Conservation (phyloP, 169 alveolate species). For the Prorocentrum cordatum region DNA sequence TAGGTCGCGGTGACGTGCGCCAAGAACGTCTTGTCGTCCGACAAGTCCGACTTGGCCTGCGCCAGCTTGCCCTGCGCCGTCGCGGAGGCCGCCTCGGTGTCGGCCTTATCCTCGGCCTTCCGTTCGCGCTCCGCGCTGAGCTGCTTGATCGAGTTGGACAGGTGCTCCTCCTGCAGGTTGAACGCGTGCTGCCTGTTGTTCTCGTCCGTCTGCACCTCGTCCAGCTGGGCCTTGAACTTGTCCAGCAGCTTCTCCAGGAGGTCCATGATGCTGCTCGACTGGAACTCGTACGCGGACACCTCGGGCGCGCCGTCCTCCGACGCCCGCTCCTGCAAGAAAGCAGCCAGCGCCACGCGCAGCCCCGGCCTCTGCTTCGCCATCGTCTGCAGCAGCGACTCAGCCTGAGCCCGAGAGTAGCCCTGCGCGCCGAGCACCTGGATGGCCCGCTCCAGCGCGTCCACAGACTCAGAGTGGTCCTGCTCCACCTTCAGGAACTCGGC, state of each 20-base stretch:
- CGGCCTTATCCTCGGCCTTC: neutral
- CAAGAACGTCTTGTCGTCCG: neutral
- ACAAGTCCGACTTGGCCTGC: neutral
- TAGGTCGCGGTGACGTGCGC: neutral
- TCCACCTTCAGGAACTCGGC: neutral
- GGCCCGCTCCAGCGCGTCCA: neutral
- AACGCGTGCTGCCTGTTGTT: neutral
- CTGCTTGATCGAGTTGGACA: neutral
- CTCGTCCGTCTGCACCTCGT: neutral
- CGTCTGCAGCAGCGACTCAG: neutral
- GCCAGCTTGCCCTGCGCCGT: neutral
- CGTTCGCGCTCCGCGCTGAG: neutral
- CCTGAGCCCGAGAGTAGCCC: neutral
- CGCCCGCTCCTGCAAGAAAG: neutral
- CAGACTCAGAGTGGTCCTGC: neutral
- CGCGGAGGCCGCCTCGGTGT: neutral
- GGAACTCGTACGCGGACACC: neutral
- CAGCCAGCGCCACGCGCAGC: neutral
- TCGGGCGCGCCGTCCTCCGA: neutral
- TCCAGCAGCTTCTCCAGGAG: neutral
- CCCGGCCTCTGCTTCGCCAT: neutral
- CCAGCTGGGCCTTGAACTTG: neutral
- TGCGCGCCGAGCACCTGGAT: neutral
- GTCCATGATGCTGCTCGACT: neutral
- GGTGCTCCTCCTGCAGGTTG: neutral